phyloP scores from a whole-genome alignment of 2,329 filamentous ascomycete species.

The Fusarium armeniacum region DNA sequence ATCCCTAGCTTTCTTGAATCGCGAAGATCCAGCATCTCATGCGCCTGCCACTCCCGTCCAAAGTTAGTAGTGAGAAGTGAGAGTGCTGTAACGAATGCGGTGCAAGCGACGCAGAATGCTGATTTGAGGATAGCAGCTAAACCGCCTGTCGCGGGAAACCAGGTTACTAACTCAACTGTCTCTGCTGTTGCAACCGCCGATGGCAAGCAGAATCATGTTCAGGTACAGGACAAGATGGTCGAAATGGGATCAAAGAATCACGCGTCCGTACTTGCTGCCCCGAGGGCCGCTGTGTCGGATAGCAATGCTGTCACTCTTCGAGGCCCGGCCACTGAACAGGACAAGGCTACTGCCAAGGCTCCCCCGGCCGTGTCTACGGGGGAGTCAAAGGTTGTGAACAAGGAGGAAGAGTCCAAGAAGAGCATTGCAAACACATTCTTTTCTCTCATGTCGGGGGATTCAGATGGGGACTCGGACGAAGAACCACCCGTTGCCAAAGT shows the following conservation, averaged over 20 bases:
- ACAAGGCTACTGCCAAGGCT: background rate
- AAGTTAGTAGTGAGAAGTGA: conserved; percentile 16
- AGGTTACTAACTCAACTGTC: background rate
- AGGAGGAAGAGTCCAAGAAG: background rate
- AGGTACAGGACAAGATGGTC: too few relatives aligned
- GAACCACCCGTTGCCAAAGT: background rate
- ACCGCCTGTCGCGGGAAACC: background rate
- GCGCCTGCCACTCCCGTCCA: background rate
- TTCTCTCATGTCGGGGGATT: conserved; percentile 26
- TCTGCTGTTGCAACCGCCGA: background rate
- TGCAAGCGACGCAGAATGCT: conserved; percentile 1
- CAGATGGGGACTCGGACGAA: conserved; percentile 11
- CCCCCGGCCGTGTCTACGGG: background rate
- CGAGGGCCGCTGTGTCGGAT: too few relatives aligned
- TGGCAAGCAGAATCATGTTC: too few relatives aligned
- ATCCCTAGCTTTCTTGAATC: conserved; percentile 45
- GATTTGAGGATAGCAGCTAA: conserved; percentile 8
- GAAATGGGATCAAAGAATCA: too few relatives aligned
- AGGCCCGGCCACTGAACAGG: too few relatives aligned
- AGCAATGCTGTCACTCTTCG: too few relatives aligned
- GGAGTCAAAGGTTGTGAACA: too few relatives aligned
- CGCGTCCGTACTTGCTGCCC: too few relatives aligned
- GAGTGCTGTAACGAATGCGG: background rate
- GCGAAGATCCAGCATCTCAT: conserved; percentile 22
- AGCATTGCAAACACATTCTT: conserved; percentile 43